A percentile compares a stretch with the other conserved stretches of the same genome.
Evolutionary conservation across 1,284 basidiomycete genomes (phyloP).

Genomic region (Somion occarium): DNA sequence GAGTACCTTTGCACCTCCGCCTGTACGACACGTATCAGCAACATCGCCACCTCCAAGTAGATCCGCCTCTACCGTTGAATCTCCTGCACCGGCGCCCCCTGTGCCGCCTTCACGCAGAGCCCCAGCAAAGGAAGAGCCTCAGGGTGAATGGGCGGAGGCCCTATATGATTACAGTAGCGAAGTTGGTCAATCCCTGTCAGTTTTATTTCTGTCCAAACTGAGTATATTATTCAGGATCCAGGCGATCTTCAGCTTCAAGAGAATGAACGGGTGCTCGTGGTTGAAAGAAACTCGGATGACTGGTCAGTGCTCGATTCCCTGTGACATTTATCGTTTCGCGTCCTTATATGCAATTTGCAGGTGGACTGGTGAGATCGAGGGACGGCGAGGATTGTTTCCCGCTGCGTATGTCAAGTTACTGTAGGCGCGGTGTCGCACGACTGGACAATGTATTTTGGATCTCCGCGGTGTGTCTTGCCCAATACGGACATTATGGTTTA

Average conservation of each 20-base stretch:
- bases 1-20: conserved; percentile 54
- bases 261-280: conserved; percentile 51
- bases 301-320: conserved; percentile 43
- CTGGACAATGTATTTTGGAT: background rate
- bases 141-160: conserved; percentile 73
- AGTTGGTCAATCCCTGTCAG: conserved; percentile 30
- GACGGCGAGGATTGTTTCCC: conserved; percentile 63
- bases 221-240: conserved; percentile 44
- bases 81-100: conserved; percentile 19
- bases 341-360: conserved; percentile 30
- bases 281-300: conserved; percentile 64
- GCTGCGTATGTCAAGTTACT: conserved; percentile 69
- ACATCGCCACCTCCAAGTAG: conserved; percentile 12
- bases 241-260: conserved; percentile 57
- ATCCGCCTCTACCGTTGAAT: conserved; percentile 7
- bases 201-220: background rate
- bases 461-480: conserved; percentile 2
- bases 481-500: background rate
- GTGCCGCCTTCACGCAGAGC: conserved; percentile 17
- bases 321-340: background rate
- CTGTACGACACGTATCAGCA: conserved; percentile 33
- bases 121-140: conserved; percentile 6
- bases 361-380: conserved; percentile 72
- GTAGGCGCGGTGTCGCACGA: too few relatives aligned
- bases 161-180: conserved; percentile 69